phyloP scores from a whole-genome alignment of 139 green algal species.

The Closterium sp. region DNA sequence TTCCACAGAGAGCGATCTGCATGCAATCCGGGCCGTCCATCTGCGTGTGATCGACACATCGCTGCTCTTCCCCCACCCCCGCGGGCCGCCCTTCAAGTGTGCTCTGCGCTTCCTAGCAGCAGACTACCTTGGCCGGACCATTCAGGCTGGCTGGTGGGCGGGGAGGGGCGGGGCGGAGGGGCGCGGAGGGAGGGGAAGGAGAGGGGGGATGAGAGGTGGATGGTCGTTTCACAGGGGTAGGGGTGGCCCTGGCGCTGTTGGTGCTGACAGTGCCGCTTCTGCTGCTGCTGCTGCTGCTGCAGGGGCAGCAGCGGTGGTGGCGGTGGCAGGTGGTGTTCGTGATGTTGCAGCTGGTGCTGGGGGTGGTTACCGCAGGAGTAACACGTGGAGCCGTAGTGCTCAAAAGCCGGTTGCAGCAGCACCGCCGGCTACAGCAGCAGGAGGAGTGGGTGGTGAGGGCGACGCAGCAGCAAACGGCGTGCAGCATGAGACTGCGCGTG shows the following conservation, averaged over 20 bases:
- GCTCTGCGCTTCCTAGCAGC: conserved; percentile 62
- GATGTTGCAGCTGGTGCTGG: neutral
- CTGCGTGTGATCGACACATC: conserved; percentile 75
- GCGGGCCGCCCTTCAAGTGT: conserved; percentile 70
- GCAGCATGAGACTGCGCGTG: too few species aligned
- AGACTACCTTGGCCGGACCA: conserved; percentile 57
- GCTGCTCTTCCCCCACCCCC: conserved; percentile 76
- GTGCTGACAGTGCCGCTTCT: neutral
- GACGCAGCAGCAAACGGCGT: too few species aligned
- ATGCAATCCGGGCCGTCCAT: conserved; percentile 67
- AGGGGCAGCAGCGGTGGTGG: too few species aligned
- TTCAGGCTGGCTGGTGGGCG: conserved; percentile 49
- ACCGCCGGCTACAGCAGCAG: too few species aligned
- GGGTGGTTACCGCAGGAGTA: neutral
- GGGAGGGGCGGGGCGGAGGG: neutral
- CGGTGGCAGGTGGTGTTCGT: too few species aligned
- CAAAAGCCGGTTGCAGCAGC: too few species aligned
- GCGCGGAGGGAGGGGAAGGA: neutral
- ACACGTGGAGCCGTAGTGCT: neutral
- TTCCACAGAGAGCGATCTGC: conserved; percentile 88
- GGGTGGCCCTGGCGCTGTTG: too few species aligned
- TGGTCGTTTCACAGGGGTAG: neutral
- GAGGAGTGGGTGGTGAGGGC: too few species aligned
- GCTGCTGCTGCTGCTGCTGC: neutral
- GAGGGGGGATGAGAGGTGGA: neutral